Evolutionary conservation across 768 basidiomycete genomes (phyloP).

Genomic region (Suillus fuscotomentosus): DNA sequence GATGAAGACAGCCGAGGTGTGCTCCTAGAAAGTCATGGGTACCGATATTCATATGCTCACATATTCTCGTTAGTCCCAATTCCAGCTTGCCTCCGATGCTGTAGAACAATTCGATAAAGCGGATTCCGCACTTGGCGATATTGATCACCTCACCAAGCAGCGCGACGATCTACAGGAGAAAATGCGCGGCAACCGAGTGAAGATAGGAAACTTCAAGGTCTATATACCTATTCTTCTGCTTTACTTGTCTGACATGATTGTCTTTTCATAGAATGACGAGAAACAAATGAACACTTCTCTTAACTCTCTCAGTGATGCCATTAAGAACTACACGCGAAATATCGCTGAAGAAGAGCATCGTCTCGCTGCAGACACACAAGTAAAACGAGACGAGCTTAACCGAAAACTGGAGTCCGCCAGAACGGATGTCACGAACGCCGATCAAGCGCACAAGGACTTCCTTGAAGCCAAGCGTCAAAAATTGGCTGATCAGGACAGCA

Average conservation of each 20-base stretch:
- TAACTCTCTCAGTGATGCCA: constrained; percentile 29
- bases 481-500: constrained; percentile 25
- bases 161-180: constrained; percentile 35
- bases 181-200: constrained; percentile 45
- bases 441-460: constrained; percentile 32
- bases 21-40: constrained; percentile 5
- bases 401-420: constrained; percentile 49
- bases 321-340: constrained; percentile 38
- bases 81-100: constrained; percentile 32
- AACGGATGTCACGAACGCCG: constrained; percentile 36
- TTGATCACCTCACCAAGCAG: constrained; percentile 43
- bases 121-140: constrained; percentile 41
- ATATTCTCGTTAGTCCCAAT: constrained; percentile 26
- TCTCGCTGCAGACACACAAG: constrained; percentile 56
- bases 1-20: constrained; percentile 39
- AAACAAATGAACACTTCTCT: constrained; percentile 47
- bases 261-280: constrained; percentile 44
- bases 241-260: constrained; percentile 3
- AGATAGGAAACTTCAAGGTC: constrained; percentile 46
- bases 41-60: constrained; percentile 3
- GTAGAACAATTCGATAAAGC: constrained; percentile 40
- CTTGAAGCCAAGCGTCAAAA: constrained; percentile 33
- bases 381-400: constrained; percentile 58
- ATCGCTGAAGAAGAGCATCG: constrained; percentile 55
- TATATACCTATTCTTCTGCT: constrained; percentile 13